A percentile compares a stretch with the other conserved stretches of the same genome.
Evolutionary conservation across 495 filamentous ascomycete genomes (phyloP).

Genomic region (Trichocladium uniseriatum): DNA sequence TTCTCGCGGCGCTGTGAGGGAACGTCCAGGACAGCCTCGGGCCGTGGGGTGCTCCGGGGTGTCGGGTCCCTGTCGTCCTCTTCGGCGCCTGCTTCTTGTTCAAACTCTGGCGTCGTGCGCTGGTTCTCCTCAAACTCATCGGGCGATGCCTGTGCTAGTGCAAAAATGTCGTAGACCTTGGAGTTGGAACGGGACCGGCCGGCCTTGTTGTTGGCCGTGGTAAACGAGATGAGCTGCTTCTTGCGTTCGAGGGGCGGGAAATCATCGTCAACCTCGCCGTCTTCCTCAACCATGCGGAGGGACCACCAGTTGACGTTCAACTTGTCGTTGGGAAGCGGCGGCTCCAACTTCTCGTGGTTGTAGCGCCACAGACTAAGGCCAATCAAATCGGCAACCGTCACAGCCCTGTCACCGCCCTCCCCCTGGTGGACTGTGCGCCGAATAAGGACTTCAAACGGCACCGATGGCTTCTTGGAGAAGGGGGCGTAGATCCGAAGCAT

Average conservation of each 20-base stretch:
- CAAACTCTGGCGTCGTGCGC: slow-evolving; percentile 60
- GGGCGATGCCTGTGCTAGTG: slow-evolving; percentile 70
- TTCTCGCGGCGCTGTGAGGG: slow-evolving; percentile 40
- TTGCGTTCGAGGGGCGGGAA: slow-evolving; percentile 79
- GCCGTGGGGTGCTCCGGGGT: slow-evolving; percentile 37
- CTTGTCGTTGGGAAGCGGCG: slow-evolving; percentile 56
- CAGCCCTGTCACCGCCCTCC: slow-evolving; percentile 49
- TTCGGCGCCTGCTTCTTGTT: slow-evolving; percentile 44
- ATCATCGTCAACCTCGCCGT: slow-evolving; percentile 87
- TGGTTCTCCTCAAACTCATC: slow-evolving; percentile 72
- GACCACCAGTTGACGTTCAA: slow-evolving; percentile 87
- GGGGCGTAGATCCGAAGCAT: slow-evolving; percentile 81
- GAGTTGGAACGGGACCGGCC: slow-evolving; percentile 62
- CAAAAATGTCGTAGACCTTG: slow-evolving; percentile 89
- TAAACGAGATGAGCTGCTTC: slow-evolving; percentile 73
- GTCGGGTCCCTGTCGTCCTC: slow-evolving; percentile 31
- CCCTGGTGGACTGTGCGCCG: slow-evolving; percentile 65
- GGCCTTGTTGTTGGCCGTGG: slow-evolving; percentile 75
- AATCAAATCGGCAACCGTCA: slow-evolving; percentile 84
- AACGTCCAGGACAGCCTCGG: slow-evolving; percentile 26
- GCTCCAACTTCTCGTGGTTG: slow-evolving; percentile 68
- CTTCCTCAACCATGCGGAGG: slow-evolving; percentile 80
- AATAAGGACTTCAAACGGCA: slow-evolving; percentile 69
- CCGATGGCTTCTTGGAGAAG: slow-evolving; percentile 61
- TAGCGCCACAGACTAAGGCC: slow-evolving; percentile 84